Evolutionary conservation across 352 stramenopile species (phyloP), one percentile per base, ranked within the genome.

Genomic region (Phytophthora melonis): DNA sequence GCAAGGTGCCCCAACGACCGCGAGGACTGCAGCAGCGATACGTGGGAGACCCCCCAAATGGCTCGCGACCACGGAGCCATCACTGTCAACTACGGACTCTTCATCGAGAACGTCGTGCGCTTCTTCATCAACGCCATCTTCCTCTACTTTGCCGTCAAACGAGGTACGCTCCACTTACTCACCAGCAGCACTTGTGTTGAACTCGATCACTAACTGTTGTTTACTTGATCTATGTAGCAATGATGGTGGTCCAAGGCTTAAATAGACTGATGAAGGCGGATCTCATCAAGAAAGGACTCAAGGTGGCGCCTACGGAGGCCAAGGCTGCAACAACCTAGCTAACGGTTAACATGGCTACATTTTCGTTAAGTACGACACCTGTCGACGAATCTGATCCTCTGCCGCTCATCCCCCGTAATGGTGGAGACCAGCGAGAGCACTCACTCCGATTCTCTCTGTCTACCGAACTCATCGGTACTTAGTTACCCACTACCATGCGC

Each of bases 91-190:
- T 89, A 88, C 55, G 83, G 83, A 1, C 76, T 84, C 23, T 91
- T 91, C 66, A 47, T 78, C 3, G 81, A 91, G 58, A 91, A 91
- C 70, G 64, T 89, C 50, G 58, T 89, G 73, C 87, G 87, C 70
- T 91, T 91, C 58, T 69, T 91, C 70, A 84, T 85, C 66, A 86
- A 89, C 60, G 79, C 83, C 18, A 64, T 90, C 23, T 89, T 90
- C 54, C 79, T 90, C 39, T 90, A 87, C 75, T 74, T 90, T 50
- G 81, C 81, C 49, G 81, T 90, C 58, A 90, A 90, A 66, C 86
- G 86, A 79, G 81, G 81, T 86, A 56, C 39, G 70, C 61, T 10
- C 36, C 18, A 43, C 36, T 11, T 39, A 39, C n/a, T n/a, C n/a
- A n/a, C n/a, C n/a, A n/a, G n/a, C n/a, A n/a, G n/a, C n/a, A n/a